These are phyloP conservation scores for Colletotrichum sublineola DNA, from an alignment of 2,329 filamentous ascomycete species.

Conservation along the genomic window DNA sequence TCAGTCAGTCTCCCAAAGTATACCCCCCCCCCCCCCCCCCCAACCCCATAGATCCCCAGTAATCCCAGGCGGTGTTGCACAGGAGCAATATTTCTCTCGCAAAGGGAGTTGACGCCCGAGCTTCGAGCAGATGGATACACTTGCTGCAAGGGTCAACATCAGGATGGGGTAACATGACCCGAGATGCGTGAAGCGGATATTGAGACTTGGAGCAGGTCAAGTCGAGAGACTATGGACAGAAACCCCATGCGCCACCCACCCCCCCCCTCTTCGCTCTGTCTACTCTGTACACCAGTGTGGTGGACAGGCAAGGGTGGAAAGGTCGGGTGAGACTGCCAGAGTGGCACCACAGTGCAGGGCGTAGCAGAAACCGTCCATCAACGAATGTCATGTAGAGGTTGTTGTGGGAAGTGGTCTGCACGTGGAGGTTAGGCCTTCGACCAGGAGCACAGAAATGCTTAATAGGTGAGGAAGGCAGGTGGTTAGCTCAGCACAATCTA, in stretches of 20 bases:
- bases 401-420: background rate
- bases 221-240: slow-evolving; percentile 20
- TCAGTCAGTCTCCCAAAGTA: background rate
- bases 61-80: background rate
- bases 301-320: background rate
- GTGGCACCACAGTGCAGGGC: background rate
- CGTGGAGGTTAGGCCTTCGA: background rate
- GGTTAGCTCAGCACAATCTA: too few relatives aligned
- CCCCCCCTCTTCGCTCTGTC: background rate
- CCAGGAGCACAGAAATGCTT: background rate
- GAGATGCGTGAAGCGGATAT: slow-evolving; percentile 1
- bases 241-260: too few relatives aligned
- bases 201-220: slow-evolving; percentile 2
- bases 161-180: slow-evolving; percentile 3
- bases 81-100: background rate
- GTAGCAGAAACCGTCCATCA: too few relatives aligned
- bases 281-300: background rate
- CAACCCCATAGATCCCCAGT: background rate
- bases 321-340: slow-evolving; percentile 20
- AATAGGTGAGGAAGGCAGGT: too few relatives aligned
- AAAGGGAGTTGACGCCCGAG: background rate
- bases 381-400: too few relatives aligned
- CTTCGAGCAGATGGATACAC: background rate
- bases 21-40: too few relatives aligned
- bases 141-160: slow-evolving; percentile 4